Conservation (phyloP, 345 rosid genomes). For the Dovyalis caffra region DNA sequence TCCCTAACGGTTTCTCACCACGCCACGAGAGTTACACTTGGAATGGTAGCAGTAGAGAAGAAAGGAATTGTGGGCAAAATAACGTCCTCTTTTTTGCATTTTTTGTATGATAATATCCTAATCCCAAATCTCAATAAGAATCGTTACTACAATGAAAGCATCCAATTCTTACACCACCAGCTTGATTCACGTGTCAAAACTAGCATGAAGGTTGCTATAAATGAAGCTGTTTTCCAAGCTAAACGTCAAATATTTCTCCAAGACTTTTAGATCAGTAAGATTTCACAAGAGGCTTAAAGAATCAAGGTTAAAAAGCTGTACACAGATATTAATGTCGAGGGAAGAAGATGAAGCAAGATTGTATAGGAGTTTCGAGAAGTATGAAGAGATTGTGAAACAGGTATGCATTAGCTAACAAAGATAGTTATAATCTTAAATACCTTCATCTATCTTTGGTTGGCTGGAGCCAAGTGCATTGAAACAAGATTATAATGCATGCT, state of each 20-base stretch:
- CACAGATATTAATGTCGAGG: background rate
- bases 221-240: background rate
- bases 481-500: no score
- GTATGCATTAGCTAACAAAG: background rate
- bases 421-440: background rate
- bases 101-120: no score
- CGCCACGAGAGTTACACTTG: background rate
- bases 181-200: background rate
- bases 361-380: slow-evolving; percentile 8
- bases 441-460: no score
- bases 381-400: slow-evolving; percentile 20
- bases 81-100: background rate
- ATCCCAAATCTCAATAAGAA: background rate
- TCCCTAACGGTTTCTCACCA: background rate
- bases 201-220: background rate
- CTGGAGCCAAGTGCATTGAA: no score
- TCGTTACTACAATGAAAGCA: background rate
- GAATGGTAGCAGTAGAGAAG: background rate
- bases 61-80: background rate
- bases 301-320: no score
- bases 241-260: no score
- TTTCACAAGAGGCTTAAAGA: no score
- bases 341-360: slow-evolving; percentile 17
- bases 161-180: background rate
- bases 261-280: no score